These are phyloP conservation scores for Hamamelis virginiana DNA, from an alignment of 164 flowering plant genomes.

Conservation along the genomic window DNA sequence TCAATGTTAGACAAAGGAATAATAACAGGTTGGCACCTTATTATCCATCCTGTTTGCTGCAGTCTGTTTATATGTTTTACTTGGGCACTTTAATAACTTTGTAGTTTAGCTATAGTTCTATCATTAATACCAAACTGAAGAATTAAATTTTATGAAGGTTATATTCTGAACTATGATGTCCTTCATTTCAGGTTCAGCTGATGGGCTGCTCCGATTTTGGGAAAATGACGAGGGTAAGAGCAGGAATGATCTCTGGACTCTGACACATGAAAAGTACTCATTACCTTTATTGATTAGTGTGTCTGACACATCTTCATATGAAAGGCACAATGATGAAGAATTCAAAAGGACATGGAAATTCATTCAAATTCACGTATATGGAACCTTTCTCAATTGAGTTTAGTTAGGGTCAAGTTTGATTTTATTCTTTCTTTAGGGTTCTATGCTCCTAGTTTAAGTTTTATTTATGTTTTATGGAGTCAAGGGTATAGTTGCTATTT, in stretches of 20 bases:
- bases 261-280: background rate
- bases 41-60: slow-evolving; percentile 2
- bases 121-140: background rate
- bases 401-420: too few relatives aligned
- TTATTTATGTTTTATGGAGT: too few relatives aligned
- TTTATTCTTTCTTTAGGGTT: too few relatives aligned
- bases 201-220: slow-evolving; percentile 95
- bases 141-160: background rate
- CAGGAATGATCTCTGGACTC: background rate
- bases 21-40: slow-evolving; percentile 65
- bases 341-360: too few relatives aligned
- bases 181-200: slow-evolving; percentile 75
- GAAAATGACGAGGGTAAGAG: slow-evolving; percentile 85
- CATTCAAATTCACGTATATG: too few relatives aligned
- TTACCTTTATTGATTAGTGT: background rate
- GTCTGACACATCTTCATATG: too few relatives aligned
- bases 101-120: background rate
- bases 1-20: slow-evolving; percentile 75
- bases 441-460: too few relatives aligned
- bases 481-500: too few relatives aligned
- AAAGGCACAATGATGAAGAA: too few relatives aligned
- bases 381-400: too few relatives aligned
- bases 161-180: slow-evolving; percentile 9
- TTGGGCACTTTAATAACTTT: background rate
- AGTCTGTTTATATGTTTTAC: background rate